Conservation (phyloP, 2,329 filamentous ascomycete species). For the Alternaria consortialis region DNA sequence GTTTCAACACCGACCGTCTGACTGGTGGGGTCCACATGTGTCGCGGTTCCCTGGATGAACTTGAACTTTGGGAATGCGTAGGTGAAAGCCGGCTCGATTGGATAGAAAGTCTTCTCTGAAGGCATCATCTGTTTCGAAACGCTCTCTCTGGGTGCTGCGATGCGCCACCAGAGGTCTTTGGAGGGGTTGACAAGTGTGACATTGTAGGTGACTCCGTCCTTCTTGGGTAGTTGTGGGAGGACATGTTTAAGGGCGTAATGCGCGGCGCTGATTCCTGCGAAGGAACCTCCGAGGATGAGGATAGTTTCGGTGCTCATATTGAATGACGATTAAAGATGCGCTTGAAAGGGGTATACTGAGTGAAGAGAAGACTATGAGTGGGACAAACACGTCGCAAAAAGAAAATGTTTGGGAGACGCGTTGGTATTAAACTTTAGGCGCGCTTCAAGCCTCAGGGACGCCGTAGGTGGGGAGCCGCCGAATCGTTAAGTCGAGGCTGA, state of each 20-base stretch:
- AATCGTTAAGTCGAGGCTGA: constrained; percentile 9
- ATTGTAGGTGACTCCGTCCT: constrained; percentile 56
- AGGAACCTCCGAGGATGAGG: constrained; percentile 49
- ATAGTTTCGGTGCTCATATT: constrained; percentile 49
- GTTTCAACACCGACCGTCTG: constrained; percentile 56
- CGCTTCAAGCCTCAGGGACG: constrained; percentile 14
- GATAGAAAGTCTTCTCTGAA: constrained; percentile 60
- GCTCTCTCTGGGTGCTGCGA: constrained; percentile 63
- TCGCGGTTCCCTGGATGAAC: constrained; percentile 63
- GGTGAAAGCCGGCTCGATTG: constrained; percentile 62
- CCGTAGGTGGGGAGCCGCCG: constrained; percentile 30
- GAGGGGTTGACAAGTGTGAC: constrained; percentile 66
- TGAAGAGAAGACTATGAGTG: constrained; percentile 8
- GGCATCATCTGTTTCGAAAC: constrained; percentile 61
- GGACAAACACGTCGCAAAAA: constrained; percentile 16
- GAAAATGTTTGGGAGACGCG: constrained; percentile 17
- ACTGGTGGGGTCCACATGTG: constrained; percentile 55
- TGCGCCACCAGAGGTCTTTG: constrained; percentile 63
- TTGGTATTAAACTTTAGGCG: constrained; percentile 21
- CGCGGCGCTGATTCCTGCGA: constrained; percentile 47
- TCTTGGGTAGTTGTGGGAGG: constrained; percentile 47
- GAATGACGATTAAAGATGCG: constrained; percentile 5
- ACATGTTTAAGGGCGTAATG: constrained; percentile 50
- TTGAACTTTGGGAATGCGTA: constrained; percentile 60
- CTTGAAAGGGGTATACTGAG: constrained; percentile 13